phyloP scores from a whole-genome alignment of 768 basidiomycete genomes.

The Trametes cubensis region DNA sequence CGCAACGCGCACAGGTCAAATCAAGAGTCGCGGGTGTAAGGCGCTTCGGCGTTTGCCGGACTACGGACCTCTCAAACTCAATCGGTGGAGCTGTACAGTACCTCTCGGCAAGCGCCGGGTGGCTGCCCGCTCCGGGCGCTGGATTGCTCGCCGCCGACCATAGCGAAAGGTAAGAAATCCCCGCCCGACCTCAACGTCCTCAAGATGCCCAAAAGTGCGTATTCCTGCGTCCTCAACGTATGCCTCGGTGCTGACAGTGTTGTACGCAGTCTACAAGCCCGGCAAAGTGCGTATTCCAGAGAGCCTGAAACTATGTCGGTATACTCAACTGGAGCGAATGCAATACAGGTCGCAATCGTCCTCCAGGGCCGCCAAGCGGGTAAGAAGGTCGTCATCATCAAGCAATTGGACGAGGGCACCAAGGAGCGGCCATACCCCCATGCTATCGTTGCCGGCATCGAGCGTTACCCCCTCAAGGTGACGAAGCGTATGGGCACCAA shows the following conservation, averaged over 20 bases:
- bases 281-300: slow-evolving; percentile 69
- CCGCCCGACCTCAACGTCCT: slow-evolving; percentile 23
- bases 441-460: slow-evolving; percentile 97
- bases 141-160: slow-evolving; percentile 2
- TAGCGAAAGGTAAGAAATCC: slow-evolving; percentile 22
- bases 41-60: slow-evolving; percentile 2
- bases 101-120: slow-evolving; percentile 30
- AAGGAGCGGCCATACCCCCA: slow-evolving; percentile 97
- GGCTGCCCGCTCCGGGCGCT: slow-evolving; percentile 25
- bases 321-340: slow-evolving; percentile 8
- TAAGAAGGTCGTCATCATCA: slow-evolving; percentile 99
- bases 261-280: slow-evolving; percentile 80
- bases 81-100: slow-evolving; percentile 28
- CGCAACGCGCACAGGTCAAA: no score
- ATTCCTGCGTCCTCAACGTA: neutral
- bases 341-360: slow-evolving; percentile 83
- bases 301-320: slow-evolving; percentile 12
- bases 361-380: slow-evolving; percentile 99
- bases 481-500: slow-evolving; percentile 97
- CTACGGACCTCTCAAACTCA: neutral
- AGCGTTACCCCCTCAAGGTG: slow-evolving; percentile 98
- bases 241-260: slow-evolving; percentile 23
- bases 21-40: neutral
- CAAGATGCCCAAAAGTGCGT: slow-evolving; percentile 48
- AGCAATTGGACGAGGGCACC: slow-evolving; percentile 95